phyloP scores from a whole-genome alignment of 2,329 filamentous ascomycete genomes.

The Fusarium robinianum region DNA sequence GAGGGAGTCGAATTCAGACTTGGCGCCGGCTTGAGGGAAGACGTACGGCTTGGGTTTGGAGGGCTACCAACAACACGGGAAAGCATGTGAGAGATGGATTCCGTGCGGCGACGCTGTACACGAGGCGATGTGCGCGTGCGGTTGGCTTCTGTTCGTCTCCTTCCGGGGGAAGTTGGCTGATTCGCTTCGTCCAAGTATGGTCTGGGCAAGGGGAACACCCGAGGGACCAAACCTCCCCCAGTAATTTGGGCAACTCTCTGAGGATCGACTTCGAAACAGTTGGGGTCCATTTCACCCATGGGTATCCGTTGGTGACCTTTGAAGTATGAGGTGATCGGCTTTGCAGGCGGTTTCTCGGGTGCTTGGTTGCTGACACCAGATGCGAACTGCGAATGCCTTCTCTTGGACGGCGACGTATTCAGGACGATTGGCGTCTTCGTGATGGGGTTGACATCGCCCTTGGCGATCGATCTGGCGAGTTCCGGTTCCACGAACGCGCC shows the following conservation, averaged over 20 bases:
- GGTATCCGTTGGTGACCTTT: conserved; percentile 56
- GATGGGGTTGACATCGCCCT: conserved; percentile 84
- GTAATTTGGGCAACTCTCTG: conserved; percentile 54
- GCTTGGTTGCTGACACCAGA: conserved; percentile 31
- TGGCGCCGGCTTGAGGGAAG: conserved; percentile 17
- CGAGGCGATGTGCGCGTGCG: conserved; percentile 44
- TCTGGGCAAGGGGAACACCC: conserved; percentile 62
- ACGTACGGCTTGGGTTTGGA: conserved; percentile 19
- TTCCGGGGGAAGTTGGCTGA: conserved; percentile 23
- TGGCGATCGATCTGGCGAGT: conserved; percentile 74
- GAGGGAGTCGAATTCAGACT: conserved; percentile 14
- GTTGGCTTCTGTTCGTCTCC: conserved; percentile 19
- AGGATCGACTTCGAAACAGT: conserved; percentile 61
- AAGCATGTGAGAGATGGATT: conserved; percentile 55
- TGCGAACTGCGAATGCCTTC: conserved; percentile 46
- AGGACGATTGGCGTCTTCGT: conserved; percentile 71
- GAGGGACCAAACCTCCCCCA: conserved; percentile 54
- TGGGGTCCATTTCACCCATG: conserved; percentile 66
- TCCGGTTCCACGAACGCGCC: conserved; percentile 72
- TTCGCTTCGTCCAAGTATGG: conserved; percentile 55
- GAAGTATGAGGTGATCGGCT: conserved; percentile 62
- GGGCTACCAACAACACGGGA: conserved; percentile 32
- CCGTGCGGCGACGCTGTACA: conserved; percentile 55
- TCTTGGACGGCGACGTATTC: conserved; percentile 48
- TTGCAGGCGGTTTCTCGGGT: conserved; percentile 44